Evolutionary conservation across 345 rosid species (phyloP).

Genomic region (Eucalyptus urophylla): DNA sequence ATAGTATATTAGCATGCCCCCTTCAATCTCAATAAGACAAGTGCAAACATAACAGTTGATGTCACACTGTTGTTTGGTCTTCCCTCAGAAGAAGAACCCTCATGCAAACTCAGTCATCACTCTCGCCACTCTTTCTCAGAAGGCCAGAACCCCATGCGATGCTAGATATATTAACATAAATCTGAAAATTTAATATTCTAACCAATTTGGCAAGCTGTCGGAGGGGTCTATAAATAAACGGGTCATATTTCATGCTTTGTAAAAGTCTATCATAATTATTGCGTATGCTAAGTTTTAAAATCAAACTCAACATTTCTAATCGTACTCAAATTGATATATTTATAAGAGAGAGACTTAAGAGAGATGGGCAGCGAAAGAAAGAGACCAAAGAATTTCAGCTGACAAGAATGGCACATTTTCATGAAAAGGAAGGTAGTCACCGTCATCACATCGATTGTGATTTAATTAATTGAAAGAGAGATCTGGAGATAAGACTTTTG

Average conservation of each 20-base stretch:
- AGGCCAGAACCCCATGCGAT: neutral
- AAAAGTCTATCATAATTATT: neutral
- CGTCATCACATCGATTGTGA: neutral
- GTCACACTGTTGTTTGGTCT: neutral
- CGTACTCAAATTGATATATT: neutral
- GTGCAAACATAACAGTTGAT: neutral
- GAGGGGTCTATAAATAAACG: neutral
- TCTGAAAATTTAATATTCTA: neutral
- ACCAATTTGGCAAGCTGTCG: neutral
- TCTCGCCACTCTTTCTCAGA: neutral
- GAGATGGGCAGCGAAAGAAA: neutral
- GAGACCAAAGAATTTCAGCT: neutral
- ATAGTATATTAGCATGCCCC: neutral
- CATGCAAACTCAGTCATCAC: neutral
- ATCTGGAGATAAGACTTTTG: neutral
- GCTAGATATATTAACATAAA: neutral
- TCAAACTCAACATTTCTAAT: neutral
- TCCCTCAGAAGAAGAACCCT: neutral
- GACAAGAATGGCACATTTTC: neutral
- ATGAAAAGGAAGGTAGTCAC: neutral
- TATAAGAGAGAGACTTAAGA: neutral
- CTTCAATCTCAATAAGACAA: neutral
- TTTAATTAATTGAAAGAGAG: neutral
- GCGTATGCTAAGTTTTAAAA: neutral
- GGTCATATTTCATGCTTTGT: neutral